phyloP scores from a whole-genome alignment of 441 rosid genomes.

The Pelargonium myrrhifolium region DNA sequence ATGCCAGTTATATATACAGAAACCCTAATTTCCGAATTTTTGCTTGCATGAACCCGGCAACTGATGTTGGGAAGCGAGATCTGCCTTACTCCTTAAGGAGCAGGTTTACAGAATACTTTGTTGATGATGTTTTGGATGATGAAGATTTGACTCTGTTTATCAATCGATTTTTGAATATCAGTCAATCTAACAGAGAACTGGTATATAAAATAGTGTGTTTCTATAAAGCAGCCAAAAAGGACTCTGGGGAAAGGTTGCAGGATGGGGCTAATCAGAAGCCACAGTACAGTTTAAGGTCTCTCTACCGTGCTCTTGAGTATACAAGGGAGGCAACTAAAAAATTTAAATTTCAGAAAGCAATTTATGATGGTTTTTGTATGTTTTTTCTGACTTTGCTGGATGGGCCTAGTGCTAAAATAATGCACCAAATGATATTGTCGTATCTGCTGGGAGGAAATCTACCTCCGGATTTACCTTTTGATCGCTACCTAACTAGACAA shows the following conservation, averaged over 20 bases:
- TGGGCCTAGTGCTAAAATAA: constrained; percentile 64
- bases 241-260: constrained; percentile 81
- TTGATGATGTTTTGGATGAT: constrained; percentile 74
- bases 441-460: constrained; percentile 40
- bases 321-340: constrained; percentile 55
- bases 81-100: constrained; percentile 66
- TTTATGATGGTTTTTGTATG: constrained; percentile 87
- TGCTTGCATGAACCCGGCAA: constrained; percentile 99
- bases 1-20: constrained; percentile 58
- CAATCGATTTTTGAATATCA: constrained; percentile 58
- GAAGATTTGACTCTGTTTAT: constrained; percentile 71
- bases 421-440: constrained; percentile 48
- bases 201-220: constrained; percentile 54
- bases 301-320: constrained; percentile 84
- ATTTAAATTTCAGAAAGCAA: constrained; percentile 57
- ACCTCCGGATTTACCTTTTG: constrained; percentile 37
- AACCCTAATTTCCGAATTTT: constrained; percentile 76
- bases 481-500: constrained; percentile 37
- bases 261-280: constrained; percentile 99
- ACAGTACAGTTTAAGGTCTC: constrained; percentile 91
- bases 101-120: constrained; percentile 89
- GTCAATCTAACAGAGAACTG: constrained; percentile 39
- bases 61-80: constrained; percentile 97
- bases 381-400: constrained; percentile 88
- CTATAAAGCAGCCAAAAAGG: constrained; percentile 69